phyloP scores from a whole-genome alignment of 148 eudicot species.

The Vaccinium corymbosum region DNA sequence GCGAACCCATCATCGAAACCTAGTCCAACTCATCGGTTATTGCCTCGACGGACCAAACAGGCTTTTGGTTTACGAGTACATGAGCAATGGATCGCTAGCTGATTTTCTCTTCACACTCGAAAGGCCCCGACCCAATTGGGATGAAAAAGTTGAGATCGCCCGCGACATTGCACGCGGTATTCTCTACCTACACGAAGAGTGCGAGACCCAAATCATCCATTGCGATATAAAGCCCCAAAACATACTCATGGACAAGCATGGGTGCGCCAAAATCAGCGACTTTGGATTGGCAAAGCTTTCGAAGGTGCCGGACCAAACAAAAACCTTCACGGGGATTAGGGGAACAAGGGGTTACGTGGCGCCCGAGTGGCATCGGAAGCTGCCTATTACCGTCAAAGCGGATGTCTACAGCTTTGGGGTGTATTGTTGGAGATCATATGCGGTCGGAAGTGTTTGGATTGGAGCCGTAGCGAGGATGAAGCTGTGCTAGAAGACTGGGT shows the following conservation, averaged over 20 bases:
- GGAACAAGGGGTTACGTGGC: background rate
- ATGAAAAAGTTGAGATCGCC: background rate
- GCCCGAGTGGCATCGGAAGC: background rate
- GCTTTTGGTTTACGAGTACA: conserved; percentile 2
- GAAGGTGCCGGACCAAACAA: background rate
- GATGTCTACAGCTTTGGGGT: background rate
- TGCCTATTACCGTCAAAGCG: background rate
- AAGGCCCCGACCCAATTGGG: background rate
- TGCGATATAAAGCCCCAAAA: background rate
- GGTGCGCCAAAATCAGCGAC: background rate
- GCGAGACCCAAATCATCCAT: background rate
- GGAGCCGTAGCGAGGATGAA: background rate
- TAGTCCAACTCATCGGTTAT: conserved; percentile 4
- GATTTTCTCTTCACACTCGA: background rate
- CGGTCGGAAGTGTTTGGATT: background rate
- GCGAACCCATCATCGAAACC: conserved; percentile 13
- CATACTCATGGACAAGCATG: background rate
- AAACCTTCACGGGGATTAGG: conserved; percentile 2
- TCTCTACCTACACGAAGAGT: background rate
- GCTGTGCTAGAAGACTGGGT: background rate
- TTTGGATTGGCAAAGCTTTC: conserved; percentile 15
- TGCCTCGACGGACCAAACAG: background rate
- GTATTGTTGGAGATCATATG: background rate
- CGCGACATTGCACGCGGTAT: background rate
- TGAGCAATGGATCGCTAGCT: conserved; percentile 17